Conservation (phyloP, 176 grass and related monocot species). For the Themeda triandra region DNA sequence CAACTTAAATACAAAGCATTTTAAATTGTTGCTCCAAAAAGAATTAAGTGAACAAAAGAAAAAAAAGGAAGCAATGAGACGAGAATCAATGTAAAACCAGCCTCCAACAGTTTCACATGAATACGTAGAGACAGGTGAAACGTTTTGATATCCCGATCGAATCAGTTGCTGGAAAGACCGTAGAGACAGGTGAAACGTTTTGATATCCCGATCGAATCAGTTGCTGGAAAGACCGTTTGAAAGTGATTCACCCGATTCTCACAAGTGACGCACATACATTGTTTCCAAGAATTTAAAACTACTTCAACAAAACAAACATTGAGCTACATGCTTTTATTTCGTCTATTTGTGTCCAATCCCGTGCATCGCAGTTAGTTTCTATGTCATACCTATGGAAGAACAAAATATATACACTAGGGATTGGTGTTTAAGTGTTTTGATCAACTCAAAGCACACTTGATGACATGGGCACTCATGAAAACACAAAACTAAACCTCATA, state of each 20-base stretch:
- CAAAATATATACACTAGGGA: too few relatives aligned
- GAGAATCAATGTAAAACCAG: background rate
- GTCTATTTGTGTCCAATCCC: too few relatives aligned
- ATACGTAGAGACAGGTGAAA: background rate
- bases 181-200: background rate
- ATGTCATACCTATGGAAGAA: too few relatives aligned
- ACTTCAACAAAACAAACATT: too few relatives aligned
- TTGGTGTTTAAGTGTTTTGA: too few relatives aligned
- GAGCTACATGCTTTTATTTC: too few relatives aligned
- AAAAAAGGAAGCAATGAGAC: background rate
- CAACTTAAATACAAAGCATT: background rate
- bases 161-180: background rate
- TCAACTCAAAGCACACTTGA: too few relatives aligned
- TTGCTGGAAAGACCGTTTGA: background rate
- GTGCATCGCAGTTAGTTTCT: too few relatives aligned
- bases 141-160: background rate
- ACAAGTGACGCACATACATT: too few relatives aligned
- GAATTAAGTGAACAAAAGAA: background rate
- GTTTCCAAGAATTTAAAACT: too few relatives aligned
- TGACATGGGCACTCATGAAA: too few relatives aligned
- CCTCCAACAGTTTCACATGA: background rate
- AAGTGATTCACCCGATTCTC: background rate
- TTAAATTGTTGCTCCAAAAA: background rate
- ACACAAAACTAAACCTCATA: too few relatives aligned
- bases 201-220: background rate